Base-by-base conservation (phyloP, 257 asterid species). In the Ilex asprella region DNA sequence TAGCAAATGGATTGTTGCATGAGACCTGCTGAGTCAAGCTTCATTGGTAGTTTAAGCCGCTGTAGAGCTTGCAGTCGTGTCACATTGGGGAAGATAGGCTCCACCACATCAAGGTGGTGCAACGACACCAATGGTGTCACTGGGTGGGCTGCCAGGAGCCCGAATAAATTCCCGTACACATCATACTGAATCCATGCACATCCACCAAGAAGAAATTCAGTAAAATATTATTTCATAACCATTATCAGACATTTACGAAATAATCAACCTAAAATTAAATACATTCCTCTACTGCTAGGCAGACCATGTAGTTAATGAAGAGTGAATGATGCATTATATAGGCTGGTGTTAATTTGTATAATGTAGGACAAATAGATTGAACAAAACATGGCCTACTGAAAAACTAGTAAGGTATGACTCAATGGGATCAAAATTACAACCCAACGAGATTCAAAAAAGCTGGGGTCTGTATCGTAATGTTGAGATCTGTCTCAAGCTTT, bases 51-150 rank as follows among this genome's bases (percentile, higher is more conserved):
- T 6, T 58, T 63, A 5, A 81, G 79, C 1, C 56, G 69, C 31
- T 52, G 14, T 6, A 81, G 53, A 9, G 84, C 75, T 39, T 78
- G 39, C 46, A 65, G 30, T 31, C 61, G 75, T 75, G 50, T 65
- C 21, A 63, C n/a, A 9, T 76, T 58, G 2, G 84, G 84, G 66
- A 76, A 73, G 2, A 81, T 76, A 35, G 84, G 82, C 52, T 84
- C 88, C 76, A 90, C 93, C 32, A 90, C 84, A 64, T 90, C 96
- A 16, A 90, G 86, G 74, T 90, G 97, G 81, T 90, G 97, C 57
- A 90, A 77, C 32, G 97, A 87, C 49, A 87, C 89, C 29, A 87
- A 59, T 35, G 97, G 97, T 27, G 95, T 61, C 30, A 87, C 89
- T 1, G 94, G 96, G 66, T 90, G 96, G 6, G 97, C 93, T 46